Evolutionary conservation across 805 yeast species (phyloP), one percentile per base, ranked within the genome.

Genomic region (Alloascoidea africana): DNA sequence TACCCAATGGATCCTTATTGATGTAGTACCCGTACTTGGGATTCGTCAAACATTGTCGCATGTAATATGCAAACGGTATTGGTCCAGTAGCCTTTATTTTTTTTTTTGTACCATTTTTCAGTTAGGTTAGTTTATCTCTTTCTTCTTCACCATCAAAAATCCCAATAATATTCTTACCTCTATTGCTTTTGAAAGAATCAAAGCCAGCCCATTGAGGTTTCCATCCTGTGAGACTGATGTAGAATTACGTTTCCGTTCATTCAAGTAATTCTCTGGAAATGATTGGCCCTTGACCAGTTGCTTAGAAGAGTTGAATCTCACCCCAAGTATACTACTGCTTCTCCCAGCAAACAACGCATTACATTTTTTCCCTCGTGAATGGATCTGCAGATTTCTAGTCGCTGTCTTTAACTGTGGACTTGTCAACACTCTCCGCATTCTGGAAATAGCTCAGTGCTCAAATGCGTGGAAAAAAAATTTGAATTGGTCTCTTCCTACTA

Each of bases 1-100:
- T 40, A 19, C 79, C 83, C 27, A 84, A 59, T 2, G 94, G 94
- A 46, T 83, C 77, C 43, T 76, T 59, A 3, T 82, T 76, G 16
- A 85, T 78, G 51, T 84, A 83, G 53, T 84, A 84, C 0, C 94
- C 94, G 44, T 65, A 68, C 5, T 70, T 61, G 0, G 94, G 91
- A 49, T 81, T 80, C 0, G 85, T 72, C 40, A 84, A 62, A 50
- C 94, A 82, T 52, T 81, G 87, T 40, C 79, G 63, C 87, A 84
- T 84, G 52, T 71, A 84, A 5, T 76, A 65, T 1, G 85, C 71
- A 4, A 84, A 54, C 0, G 91, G 60, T 3, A 84, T 60, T 0
- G 94, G 94, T 0, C 94, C 94, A 0, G 84, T 75, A 2, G 83
- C 64, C 47, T 72, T 45, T 39, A 14, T 17, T 3, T 35, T 39